phyloP scores from a whole-genome alignment of 352 stramenopile species.

The Elongisporangium anandrum region DNA sequence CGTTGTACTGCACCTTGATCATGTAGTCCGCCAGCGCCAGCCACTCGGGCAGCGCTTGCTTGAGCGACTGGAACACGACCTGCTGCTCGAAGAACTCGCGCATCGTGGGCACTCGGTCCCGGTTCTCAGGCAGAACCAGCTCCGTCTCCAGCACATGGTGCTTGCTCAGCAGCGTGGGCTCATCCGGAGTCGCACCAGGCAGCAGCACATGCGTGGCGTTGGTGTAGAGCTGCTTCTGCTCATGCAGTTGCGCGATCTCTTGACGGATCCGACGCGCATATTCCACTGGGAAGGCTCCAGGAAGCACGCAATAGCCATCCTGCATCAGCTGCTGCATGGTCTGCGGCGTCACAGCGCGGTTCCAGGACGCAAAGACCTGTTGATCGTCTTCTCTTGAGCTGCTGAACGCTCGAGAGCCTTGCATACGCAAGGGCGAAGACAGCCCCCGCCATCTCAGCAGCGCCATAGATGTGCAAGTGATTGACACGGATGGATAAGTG shows the following conservation, averaged over 20 bases:
- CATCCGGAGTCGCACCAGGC: slow-evolving; percentile 13
- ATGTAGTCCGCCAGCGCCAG: slow-evolving; percentile 44
- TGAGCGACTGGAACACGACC: slow-evolving; percentile 40
- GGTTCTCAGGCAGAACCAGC: slow-evolving; percentile 41
- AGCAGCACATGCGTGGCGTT: slow-evolving; percentile 79
- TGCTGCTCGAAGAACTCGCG: slow-evolving; percentile 58
- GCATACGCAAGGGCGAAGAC: neutral
- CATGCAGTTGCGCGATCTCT: slow-evolving; percentile 46
- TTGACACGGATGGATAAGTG: neutral
- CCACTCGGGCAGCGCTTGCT: slow-evolving; percentile 28
- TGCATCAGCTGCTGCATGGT: slow-evolving; percentile 23
- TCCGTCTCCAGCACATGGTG: slow-evolving; percentile 81
- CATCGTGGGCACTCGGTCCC: slow-evolving; percentile 33
- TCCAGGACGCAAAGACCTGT: slow-evolving; percentile 13
- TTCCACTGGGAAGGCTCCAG: slow-evolving; percentile 31
- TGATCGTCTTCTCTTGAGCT: slow-evolving; percentile 1
- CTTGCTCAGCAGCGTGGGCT: slow-evolving; percentile 61
- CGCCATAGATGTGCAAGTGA: neutral
- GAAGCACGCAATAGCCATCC: slow-evolving; percentile 54
- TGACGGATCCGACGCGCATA: slow-evolving; percentile 43
- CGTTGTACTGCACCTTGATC: slow-evolving; percentile 82
- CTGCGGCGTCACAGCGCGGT: slow-evolving; percentile 22
- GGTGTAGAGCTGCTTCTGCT: slow-evolving; percentile 49
- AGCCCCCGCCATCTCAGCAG: neutral
- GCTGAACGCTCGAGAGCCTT: neutral